A percentile compares a stretch with the other conserved stretches of the same genome.
Conservation (phyloP, 257 asterid genomes). For the Fraxinus quadrangulata region DNA sequence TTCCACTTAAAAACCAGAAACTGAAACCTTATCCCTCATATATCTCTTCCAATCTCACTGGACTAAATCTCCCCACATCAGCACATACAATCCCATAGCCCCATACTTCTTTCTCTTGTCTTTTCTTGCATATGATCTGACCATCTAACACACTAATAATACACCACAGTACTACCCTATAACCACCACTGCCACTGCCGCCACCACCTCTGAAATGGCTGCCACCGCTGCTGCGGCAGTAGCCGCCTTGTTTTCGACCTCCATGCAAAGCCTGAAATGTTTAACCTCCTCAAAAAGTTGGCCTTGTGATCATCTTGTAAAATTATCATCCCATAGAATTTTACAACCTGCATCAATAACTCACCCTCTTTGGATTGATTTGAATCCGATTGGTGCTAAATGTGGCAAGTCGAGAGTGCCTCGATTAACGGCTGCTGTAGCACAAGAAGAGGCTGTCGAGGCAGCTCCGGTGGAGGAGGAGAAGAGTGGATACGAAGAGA, state of each 20-base stretch:
- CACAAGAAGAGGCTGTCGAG: conserved; percentile 57
- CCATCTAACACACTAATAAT: not conserved
- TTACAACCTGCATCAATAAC: conserved; percentile 35
- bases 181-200: not conserved
- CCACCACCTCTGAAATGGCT: conserved; percentile 39
- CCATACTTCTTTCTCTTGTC: conserved; percentile 20
- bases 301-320: conserved; percentile 40
- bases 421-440: conserved; percentile 56
- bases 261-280: conserved; percentile 48
- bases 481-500: conserved; percentile 24
- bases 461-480: conserved; percentile 36
- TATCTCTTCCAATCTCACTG: conserved; percentile 50
- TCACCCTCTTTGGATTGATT: conserved; percentile 41
- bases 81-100: conserved; percentile 25
- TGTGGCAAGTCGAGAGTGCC: conserved; percentile 47
- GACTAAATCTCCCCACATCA: conserved; percentile 60
- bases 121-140: conserved; percentile 4
- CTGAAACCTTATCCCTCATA: conserved; percentile 44
- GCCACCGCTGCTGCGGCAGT: conserved; percentile 65
- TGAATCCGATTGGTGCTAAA: conserved; percentile 21
- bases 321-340: conserved; percentile 39
- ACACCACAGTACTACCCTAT: not conserved
- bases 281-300: conserved; percentile 35
- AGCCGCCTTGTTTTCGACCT: conserved; percentile 61
- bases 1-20: too few relatives aligned